phyloP scores from a whole-genome alignment of 192 early-diverging fungal genomes.

The Irineochytrium annulatum region DNA sequence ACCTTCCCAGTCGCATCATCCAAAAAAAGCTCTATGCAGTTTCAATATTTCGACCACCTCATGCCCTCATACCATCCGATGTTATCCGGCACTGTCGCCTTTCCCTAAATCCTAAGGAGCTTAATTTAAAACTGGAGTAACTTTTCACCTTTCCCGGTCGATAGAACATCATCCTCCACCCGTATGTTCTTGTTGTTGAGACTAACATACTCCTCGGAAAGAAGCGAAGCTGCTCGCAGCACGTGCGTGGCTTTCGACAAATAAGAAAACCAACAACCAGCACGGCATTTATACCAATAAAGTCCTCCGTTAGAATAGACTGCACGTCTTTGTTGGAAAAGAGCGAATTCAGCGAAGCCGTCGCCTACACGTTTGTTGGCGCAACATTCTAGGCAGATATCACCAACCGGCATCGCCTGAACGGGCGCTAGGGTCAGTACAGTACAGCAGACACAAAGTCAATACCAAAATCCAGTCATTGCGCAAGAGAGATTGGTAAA shows the following conservation, averaged over 20 bases:
- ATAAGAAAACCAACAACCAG: too few species aligned
- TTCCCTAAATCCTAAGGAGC: conserved; percentile 1
- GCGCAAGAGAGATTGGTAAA: conserved; percentile 8
- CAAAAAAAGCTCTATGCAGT: neutral
- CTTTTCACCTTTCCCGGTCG: conserved; percentile 14
- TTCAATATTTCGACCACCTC: too few species aligned
- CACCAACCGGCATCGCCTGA: neutral
- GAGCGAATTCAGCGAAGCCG: conserved; percentile 3
- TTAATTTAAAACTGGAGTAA: neutral
- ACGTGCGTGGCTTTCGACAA: conserved; percentile 15
- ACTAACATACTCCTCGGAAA: conserved; percentile 4
- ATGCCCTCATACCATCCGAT: neutral
- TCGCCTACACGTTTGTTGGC: neutral
- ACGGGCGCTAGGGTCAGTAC: too few species aligned
- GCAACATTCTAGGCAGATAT: neutral
- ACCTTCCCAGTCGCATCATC: neutral
- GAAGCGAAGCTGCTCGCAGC: conserved; percentile 1
- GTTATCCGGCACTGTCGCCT: neutral
- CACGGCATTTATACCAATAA: conserved; percentile 15
- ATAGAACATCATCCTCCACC: neutral
- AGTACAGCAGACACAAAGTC: neutral
- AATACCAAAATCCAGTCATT: conserved; percentile 11
- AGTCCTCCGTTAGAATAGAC: conserved; percentile 9
- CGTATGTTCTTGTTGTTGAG: conserved; percentile 10
- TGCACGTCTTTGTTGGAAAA: conserved; percentile 12